phyloP scores from a whole-genome alignment of 306 rosid species.

The Benincasa hispida region DNA sequence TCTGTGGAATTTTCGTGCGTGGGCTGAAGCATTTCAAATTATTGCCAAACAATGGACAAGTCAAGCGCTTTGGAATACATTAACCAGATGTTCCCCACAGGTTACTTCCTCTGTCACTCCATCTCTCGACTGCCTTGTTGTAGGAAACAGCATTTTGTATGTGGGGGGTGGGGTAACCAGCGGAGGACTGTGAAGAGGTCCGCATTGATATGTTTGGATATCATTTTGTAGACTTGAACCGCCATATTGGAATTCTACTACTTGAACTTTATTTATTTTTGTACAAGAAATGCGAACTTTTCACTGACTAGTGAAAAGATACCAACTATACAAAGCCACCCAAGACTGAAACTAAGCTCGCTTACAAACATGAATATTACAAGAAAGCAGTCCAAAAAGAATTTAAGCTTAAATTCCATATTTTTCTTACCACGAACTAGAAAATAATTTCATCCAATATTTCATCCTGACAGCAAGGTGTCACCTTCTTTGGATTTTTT shows the following conservation, averaged over 20 bases:
- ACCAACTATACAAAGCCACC: neutral
- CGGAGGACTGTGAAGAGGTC: neutral
- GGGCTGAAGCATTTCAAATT: neutral
- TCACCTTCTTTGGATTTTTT: neutral
- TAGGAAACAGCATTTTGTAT: neutral
- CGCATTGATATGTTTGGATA: neutral
- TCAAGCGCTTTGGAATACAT: conserved; percentile 91
- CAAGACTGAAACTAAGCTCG: neutral
- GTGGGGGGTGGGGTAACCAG: neutral
- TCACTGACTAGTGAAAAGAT: no score
- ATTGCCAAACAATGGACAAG: conserved; percentile 55
- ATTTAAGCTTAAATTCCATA: neutral
- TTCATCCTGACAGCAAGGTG: neutral
- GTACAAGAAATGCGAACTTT: neutral
- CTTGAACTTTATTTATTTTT: neutral
- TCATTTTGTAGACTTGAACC: neutral
- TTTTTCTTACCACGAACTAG: neutral
- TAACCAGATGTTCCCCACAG: conserved; percentile 98
- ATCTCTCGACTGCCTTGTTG: neutral
- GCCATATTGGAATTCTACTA: neutral
- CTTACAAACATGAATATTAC: neutral
- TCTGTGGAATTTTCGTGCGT: neutral
- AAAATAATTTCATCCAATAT: neutral
- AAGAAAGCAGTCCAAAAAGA: neutral
- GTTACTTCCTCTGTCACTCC: conserved; percentile 16